Base-by-base conservation (phyloP, 208 protist species). In the Polymyxa betae region DNA sequence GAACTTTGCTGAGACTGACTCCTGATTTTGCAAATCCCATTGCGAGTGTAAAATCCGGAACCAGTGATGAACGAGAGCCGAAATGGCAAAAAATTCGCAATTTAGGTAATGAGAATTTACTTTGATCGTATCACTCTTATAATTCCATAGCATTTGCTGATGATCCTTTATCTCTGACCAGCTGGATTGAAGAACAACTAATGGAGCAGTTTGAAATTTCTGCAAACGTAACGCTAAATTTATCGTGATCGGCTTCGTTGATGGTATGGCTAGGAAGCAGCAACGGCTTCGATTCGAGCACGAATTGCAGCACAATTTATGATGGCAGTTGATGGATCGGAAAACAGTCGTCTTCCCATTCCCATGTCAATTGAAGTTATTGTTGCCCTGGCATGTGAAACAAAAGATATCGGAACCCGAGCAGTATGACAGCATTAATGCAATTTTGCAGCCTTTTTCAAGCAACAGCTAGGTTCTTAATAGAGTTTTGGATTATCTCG, bases 31-130 rank as follows among this genome's bases (percentile, higher is more conserved):
- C 72, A 5, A 43, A 82, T 35, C 72, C n/a, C n/a, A n/a, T n/a
- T n/a, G 72, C 12, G 16, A 43, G 5, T 43, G 72, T 5, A 5
- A 29, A 60, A 60, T 60, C 49, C 5, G 49, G 12, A 60, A 24
- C 72, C 72, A 82, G n/a, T 82, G 72, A 35, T 5, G 35, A 82
- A 40, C 72, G 72, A 5, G 35, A 82, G n/a, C 35, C 5, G n/a
- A 82, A 82, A 35, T 82, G 72, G 72, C n/a, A 35, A 20, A 5
- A n/a, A 20, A 82, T 82, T 38, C 72, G 72, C 72, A 82, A 82
- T 5, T n/a, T 82, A 43, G n/a, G 72, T 82, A 35, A 5, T 60
- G 5, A 60, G 49, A 5, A 60, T 29, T 60, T 24, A 60, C 5
- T 5, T 60, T 60, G 49, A 5, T 29, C 24, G 24, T 60, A 5